Evolutionary conservation across 2,329 filamentous ascomycete species (phyloP).

Genomic region (Pseudocercospora macadamiae): DNA sequence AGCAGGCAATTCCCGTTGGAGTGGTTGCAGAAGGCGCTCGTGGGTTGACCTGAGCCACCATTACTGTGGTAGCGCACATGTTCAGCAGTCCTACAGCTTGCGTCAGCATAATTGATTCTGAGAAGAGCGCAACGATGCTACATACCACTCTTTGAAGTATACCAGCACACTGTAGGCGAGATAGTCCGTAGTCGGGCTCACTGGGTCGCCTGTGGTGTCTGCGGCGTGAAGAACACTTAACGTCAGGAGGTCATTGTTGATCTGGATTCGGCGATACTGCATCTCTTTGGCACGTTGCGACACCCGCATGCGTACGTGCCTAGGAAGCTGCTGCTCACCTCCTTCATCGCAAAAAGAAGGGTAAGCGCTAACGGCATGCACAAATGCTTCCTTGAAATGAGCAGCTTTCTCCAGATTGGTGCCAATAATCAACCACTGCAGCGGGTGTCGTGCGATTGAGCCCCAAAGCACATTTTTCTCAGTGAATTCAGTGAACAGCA

Average conservation of each 20-base stretch:
- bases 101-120: neutral
- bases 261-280: constrained; percentile 3
- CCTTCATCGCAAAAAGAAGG: constrained; percentile 24
- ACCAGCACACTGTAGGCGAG: neutral
- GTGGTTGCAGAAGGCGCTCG: constrained; percentile 13
- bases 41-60: neutral
- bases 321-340: neutral
- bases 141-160: constrained; percentile 7
- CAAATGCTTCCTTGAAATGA: constrained; percentile 43
- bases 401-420: constrained; percentile 32
- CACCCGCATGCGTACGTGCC: neutral
- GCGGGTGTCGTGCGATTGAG: constrained; percentile 38
- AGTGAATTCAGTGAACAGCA: constrained; percentile 32
- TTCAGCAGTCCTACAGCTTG: neutral
- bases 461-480: constrained; percentile 33
- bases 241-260: constrained; percentile 1
- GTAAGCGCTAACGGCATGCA: constrained; percentile 40
- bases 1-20: constrained; percentile 16
- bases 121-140: too few species aligned
- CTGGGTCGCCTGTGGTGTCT: neutral
- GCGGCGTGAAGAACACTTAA: neutral
- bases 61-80: constrained; percentile 5
- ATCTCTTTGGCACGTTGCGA: constrained; percentile 2
- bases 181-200: neutral
- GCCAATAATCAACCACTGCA: constrained; percentile 39